A percentile compares a stretch with the other conserved stretches of the same genome.
phyloP scores from a whole-genome alignment of 140 eudicot species.

The Bidens hawaiensis region DNA sequence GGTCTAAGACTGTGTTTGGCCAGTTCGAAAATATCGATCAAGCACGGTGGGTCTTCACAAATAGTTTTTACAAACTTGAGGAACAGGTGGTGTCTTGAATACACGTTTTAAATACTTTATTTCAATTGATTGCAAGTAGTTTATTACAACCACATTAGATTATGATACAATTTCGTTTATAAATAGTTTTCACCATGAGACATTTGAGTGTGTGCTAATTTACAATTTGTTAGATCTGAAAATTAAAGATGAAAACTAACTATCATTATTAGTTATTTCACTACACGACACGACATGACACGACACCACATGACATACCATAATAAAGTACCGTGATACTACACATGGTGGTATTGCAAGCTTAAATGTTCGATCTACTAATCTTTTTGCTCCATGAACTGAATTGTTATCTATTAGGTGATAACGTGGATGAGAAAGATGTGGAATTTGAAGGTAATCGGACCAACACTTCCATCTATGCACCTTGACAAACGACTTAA shows the following conservation, averaged over 20 bases:
- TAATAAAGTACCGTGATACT: no score
- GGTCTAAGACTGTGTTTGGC: constrained; percentile 18
- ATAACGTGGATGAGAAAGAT: constrained; percentile 30
- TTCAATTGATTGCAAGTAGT: no score
- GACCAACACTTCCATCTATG: constrained; percentile 50
- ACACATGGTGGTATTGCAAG: background rate
- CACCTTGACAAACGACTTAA: constrained; percentile 29
- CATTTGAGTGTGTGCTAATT: no score
- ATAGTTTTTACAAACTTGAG: constrained; percentile 46
- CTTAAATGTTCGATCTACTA: background rate
- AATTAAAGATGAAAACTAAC: no score
- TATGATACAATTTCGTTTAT: no score
- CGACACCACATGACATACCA: background rate
- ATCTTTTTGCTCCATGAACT: background rate
- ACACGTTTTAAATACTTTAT: no score
- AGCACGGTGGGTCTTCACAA: constrained; percentile 42
- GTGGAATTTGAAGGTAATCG: constrained; percentile 32
- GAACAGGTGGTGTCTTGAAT: constrained; percentile 24
- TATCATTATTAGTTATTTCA: no score
- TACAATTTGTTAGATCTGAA: no score
- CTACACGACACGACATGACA: background rate
- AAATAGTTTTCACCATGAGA: no score
- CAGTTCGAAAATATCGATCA: constrained; percentile 33
- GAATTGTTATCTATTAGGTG: constrained; percentile 17
- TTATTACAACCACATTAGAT: no score